Evolutionary conservation across 805 yeast genomes (phyloP).

Genomic region (Ascoidea rubescens): DNA sequence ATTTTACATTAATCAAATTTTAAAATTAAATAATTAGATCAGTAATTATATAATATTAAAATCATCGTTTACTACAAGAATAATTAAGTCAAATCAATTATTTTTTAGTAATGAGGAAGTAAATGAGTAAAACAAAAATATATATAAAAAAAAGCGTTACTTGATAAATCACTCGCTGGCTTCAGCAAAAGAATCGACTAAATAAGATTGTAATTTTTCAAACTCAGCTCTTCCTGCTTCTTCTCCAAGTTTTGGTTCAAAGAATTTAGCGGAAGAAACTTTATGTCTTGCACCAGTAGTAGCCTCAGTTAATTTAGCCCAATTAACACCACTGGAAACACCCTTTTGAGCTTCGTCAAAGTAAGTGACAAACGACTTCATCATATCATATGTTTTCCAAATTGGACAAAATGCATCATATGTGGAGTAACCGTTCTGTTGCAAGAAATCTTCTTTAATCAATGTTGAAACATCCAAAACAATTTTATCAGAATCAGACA

Average conservation of each 20-base stretch:
- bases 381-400: slow-evolving; percentile 98
- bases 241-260: slow-evolving; percentile 89
- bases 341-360: slow-evolving; percentile 98
- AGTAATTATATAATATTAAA: no score
- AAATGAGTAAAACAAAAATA: no score
- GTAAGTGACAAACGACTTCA: slow-evolving; percentile 86
- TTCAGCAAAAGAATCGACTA: slow-evolving; percentile 88
- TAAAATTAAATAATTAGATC: no score
- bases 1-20: no score
- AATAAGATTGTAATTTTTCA: slow-evolving; percentile 55
- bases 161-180: slow-evolving; percentile 56
- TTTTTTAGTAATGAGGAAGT: no score
- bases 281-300: slow-evolving; percentile 87
- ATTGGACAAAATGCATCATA: slow-evolving; percentile 99
- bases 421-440: slow-evolving; percentile 97
- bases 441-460: slow-evolving; percentile 95
- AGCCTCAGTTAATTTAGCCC: slow-evolving; percentile 85
- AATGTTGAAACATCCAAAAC: slow-evolving; percentile 84
- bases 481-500: slow-evolving; percentile 93
- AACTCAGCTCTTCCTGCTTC: slow-evolving; percentile 64
- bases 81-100: no score
- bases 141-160: background rate
- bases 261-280: slow-evolving; percentile 89
- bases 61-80: no score
- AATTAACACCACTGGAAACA: slow-evolving; percentile 80